These are phyloP conservation scores for Eucalyptus urophylla DNA, from an alignment of 345 rosid species.

Conservation along the genomic window DNA sequence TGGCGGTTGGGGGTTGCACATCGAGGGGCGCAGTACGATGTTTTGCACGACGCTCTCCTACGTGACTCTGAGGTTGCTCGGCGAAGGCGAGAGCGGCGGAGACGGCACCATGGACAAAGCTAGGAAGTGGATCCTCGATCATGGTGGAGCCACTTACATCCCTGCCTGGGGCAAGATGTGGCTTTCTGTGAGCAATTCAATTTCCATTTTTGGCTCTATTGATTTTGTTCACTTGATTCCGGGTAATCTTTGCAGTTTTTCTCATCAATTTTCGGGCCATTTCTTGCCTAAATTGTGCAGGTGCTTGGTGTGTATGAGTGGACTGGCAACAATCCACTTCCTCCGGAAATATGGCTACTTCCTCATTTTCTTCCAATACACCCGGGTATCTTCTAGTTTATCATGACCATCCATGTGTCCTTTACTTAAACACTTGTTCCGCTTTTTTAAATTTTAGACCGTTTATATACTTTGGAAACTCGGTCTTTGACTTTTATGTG, in stretches of 20 bases:
- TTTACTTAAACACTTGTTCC: neutral
- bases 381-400: conserved; percentile 19
- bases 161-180: conserved; percentile 85
- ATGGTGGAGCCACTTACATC: conserved; percentile 44
- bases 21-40: conserved; percentile 60
- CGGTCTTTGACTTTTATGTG: neutral
- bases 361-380: conserved; percentile 41
- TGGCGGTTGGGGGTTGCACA: conserved; percentile 80
- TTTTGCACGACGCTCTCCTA: conserved; percentile 34
- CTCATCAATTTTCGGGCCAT: neutral
- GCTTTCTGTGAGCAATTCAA: conserved; percentile 33
- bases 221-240: neutral
- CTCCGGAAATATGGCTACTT: conserved; percentile 65
- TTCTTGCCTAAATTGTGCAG: neutral
- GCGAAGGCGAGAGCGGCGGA: conserved; percentile 23
- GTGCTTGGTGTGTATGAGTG: conserved; percentile 69
- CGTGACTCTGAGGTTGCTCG: conserved; percentile 39
- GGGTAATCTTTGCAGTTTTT: neutral
- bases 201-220: neutral
- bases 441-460: neutral
- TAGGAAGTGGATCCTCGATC: conserved; percentile 46
- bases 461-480: neutral
- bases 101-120: conserved; percentile 30
- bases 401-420: neutral
- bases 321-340: conserved; percentile 63